Evolutionary conservation across 2,329 filamentous ascomycete species (phyloP), one percentile per base, ranked within the genome.

Genomic region (Colletotrichum paranaense): DNA sequence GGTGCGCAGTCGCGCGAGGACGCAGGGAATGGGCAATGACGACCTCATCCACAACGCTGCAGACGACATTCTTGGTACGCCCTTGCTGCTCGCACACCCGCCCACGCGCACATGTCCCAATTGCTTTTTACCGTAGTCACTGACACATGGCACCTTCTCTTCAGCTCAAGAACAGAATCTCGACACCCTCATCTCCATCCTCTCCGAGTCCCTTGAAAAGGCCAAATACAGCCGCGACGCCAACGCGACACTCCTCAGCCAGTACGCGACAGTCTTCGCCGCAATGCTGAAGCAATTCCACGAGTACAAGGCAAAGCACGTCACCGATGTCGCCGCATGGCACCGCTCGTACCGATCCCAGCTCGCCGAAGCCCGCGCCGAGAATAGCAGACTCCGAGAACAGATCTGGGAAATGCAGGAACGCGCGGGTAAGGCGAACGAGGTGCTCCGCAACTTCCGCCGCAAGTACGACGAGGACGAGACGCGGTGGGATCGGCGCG

Each of bases 321-420:
- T 92, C 58, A 83, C 84, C 62, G 91, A 92, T 78, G 89, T 92
- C 22, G 85, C 88, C 6, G 82, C 89, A 26, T 93, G 91, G 91
- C 91, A 93, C 83, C 89, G 87, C 68, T 91, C 88, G 72, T 93
- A 93, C 84, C 89, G 91, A 8, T 82, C 86, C 30, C 91, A 92
- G 82, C 87, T 93, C 49, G 90, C 90, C 76, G 90, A 91, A 78
- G 90, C 91, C 59, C 90, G 91, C 5, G 88, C 88, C 75, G 91
- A 92, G 82, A 92, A 92, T 78, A 86, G 86, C 73, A 86, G 87
- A 2, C 85, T 92, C 64, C 89, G 91, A 65, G 89, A 91, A 77
- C 90, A 92, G 80, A 91, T 92, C 77, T 91, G 90, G 86, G 89
- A 91, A 76, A 91, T 92, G 89, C 89, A 92, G 78, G 86, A 87